Evolutionary conservation across 495 filamentous ascomycete genomes (phyloP).

Genomic region (Hamigera avellanea): DNA sequence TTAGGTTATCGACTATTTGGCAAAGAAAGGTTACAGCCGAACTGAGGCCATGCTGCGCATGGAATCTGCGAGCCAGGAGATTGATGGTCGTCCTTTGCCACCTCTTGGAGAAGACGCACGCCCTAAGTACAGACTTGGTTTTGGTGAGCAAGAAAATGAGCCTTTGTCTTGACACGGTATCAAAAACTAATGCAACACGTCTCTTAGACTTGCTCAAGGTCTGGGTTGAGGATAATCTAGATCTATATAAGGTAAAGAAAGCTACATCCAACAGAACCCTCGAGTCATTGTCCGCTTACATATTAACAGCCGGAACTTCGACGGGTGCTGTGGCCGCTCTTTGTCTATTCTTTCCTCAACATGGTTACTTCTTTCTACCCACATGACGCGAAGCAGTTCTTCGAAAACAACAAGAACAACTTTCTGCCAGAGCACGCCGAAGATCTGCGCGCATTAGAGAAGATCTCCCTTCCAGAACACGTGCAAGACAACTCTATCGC

Average conservation of each 20-base stretch:
- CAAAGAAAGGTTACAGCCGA: conserved; percentile 87
- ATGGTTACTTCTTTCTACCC: conserved; percentile 63
- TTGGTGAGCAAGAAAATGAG: conserved; percentile 35
- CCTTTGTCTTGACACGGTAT: background rate
- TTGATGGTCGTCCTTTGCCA: conserved; percentile 61
- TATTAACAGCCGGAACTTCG: conserved; percentile 61
- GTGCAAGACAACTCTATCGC: conserved; percentile 56
- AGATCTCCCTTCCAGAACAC: conserved; percentile 65
- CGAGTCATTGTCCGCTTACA: conserved; percentile 15
- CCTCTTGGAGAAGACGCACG: conserved; percentile 55
- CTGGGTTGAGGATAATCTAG: conserved; percentile 83
- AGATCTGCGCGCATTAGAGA: conserved; percentile 56
- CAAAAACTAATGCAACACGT: conserved; percentile 1
- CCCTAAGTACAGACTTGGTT: conserved; percentile 64
- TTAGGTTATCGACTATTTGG: conserved; percentile 90
- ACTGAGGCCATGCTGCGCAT: conserved; percentile 89
- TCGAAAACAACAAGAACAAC: conserved; percentile 49
- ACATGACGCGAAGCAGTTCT: conserved; percentile 59
- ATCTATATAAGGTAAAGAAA: conserved; percentile 82
- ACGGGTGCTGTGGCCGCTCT: conserved; percentile 81
- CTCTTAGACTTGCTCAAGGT: conserved; percentile 49
- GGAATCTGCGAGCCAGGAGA: conserved; percentile 73
- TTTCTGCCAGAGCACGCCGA: conserved; percentile 69
- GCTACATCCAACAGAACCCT: background rate
- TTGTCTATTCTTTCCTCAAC: conserved; percentile 83